These are phyloP conservation scores for Hylodesmum podocarpum DNA, from an alignment of 306 rosid species.

Conservation along the genomic window DNA sequence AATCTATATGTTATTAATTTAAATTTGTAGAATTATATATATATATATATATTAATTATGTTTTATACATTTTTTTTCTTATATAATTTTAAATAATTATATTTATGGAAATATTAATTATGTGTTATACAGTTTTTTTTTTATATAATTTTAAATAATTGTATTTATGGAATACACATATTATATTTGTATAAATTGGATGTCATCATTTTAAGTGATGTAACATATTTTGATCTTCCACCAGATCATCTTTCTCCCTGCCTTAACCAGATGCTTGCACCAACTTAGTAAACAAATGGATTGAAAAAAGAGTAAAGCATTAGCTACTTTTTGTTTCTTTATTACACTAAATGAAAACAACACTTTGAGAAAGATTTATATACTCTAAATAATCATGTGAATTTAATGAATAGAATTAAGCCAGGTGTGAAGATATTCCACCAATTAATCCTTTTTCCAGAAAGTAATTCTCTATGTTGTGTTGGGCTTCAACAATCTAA, in stretches of 20 bases:
- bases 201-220: neutral
- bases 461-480: constrained; percentile 29
- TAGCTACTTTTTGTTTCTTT: constrained; percentile 5
- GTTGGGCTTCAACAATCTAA: neutral
- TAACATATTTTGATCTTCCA: constrained; percentile 6
- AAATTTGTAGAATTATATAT: no score
- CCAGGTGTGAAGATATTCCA: neutral
- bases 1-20: no score
- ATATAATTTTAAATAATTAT: no score
- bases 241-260: neutral
- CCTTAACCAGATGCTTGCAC: neutral
- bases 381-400: constrained; percentile 14
- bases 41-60: no score
- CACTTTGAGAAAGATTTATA: neutral
- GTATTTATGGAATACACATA: no score
- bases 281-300: neutral
- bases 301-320: neutral
- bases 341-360: neutral
- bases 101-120: no score
- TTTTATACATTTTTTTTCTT: no score
- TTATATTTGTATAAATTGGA: no score
- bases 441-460: neutral
- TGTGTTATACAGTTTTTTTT: no score
- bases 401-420: neutral
- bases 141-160: no score